Evolutionary conservation across 805 yeast genomes (phyloP).

Genomic region (Metschnikowia lochheadii): DNA sequence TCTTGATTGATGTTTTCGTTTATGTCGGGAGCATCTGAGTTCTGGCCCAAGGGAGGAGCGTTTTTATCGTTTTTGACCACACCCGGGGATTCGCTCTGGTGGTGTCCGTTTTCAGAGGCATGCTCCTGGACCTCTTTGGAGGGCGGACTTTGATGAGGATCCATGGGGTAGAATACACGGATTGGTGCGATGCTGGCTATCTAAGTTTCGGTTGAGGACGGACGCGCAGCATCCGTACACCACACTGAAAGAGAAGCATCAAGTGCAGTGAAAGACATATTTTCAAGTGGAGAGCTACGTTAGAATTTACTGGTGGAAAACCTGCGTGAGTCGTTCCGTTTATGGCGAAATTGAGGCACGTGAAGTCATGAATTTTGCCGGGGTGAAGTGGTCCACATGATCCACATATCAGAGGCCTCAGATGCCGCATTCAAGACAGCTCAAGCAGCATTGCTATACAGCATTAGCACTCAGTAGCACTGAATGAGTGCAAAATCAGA

Average conservation of each 20-base stretch:
- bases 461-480: no score
- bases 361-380: no score
- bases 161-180: background rate
- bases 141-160: background rate
- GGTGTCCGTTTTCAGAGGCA: background rate
- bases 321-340: no score
- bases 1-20: background rate
- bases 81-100: background rate
- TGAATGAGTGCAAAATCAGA: no score
- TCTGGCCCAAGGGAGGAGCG: conserved; percentile 8
- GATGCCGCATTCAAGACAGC: no score
- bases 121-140: background rate
- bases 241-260: background rate
- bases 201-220: background rate
- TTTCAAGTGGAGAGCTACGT: background rate
- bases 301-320: no score
- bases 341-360: no score
- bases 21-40: conserved; percentile 9
- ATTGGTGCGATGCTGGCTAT: background rate
- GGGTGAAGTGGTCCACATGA: no score
- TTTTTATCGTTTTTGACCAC: background rate
- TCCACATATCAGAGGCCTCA: no score
- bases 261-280: no score
- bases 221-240: conserved; percentile 3
- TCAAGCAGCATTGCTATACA: no score